These are phyloP conservation scores for Aspergillus aculeatus DNA, from an alignment of 2,329 filamentous ascomycete species.

Conservation along the genomic window DNA sequence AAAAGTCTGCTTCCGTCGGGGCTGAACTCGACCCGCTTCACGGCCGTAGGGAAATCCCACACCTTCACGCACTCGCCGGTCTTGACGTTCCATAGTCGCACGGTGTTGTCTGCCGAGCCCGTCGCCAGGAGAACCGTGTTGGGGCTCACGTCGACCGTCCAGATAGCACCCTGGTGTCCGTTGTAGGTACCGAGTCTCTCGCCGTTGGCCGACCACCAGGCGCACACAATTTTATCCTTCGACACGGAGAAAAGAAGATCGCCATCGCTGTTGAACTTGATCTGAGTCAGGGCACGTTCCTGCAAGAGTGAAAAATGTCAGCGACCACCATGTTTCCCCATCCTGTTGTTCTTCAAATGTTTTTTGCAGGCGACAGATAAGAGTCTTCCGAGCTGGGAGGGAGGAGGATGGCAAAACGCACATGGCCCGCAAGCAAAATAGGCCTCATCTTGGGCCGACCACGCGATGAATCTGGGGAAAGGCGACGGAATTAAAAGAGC, in stretches of 20 bases:
- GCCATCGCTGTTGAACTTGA: conserved; percentile 93
- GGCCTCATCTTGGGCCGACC: conserved; percentile 75
- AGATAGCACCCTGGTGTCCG: conserved; percentile 96
- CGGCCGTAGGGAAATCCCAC: conserved; percentile 95
- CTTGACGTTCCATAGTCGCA: conserved; percentile 94
- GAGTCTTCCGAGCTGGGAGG: conserved; percentile 7
- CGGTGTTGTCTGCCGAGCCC: conserved; percentile 96
- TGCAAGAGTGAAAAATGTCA: conserved; percentile 28
- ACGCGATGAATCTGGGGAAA: conserved; percentile 22
- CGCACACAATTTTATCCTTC: conserved; percentile 96
- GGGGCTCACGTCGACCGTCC: conserved; percentile 96
- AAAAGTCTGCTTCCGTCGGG: conserved; percentile 88
- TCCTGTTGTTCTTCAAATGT: background rate
- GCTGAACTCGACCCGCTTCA: conserved; percentile 97
- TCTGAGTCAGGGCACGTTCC: conserved; percentile 93
- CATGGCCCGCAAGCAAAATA: conserved; percentile 92
- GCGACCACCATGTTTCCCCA: background rate
- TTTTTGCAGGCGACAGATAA: background rate
- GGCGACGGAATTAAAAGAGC: conserved; percentile 14
- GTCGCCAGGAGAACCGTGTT: conserved; percentile 88
- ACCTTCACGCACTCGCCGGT: conserved; percentile 90
- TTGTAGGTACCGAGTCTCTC: conserved; percentile 96
- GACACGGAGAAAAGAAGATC: conserved; percentile 94
- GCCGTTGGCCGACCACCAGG: conserved; percentile 96
- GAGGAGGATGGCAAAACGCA: conserved; percentile 41